phyloP scores from a whole-genome alignment of 148 eudicot genomes.

The Chenopodium quinoa region DNA sequence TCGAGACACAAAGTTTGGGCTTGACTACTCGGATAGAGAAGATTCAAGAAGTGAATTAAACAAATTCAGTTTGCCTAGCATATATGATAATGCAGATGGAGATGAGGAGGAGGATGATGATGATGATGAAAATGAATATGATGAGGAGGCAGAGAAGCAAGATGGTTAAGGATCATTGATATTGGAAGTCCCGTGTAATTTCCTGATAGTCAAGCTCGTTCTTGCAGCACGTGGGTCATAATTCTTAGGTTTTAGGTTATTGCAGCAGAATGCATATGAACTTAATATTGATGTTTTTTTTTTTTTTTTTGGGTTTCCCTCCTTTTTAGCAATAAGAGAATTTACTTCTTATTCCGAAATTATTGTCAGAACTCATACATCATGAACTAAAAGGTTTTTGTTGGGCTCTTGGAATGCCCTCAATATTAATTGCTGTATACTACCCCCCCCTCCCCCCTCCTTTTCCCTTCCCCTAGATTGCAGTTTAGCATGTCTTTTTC shows the following conservation, averaged over 20 bases:
- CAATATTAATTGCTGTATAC: too few relatives aligned
- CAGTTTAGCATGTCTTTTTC: too few relatives aligned
- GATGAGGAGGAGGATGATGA: constrained; percentile 50
- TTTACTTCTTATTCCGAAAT: not conserved
- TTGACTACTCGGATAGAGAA: constrained; percentile 32
- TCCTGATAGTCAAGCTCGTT: not conserved
- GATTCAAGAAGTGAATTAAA: constrained; percentile 30
- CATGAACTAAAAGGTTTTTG: too few relatives aligned
- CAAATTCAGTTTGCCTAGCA: constrained; percentile 26
- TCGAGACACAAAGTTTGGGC: constrained; percentile 49
- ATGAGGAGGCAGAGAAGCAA: constrained; percentile 31
- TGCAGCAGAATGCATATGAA: not conserved
- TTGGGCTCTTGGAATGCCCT: too few relatives aligned
- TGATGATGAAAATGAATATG: constrained; percentile 28
- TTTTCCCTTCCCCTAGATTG: too few relatives aligned
- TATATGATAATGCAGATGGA: constrained; percentile 26
- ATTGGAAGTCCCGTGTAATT: not conserved
- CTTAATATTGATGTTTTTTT: not conserved
- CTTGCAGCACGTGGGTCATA: not conserved
- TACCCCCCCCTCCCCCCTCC: too few relatives aligned
- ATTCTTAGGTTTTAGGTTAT: not conserved
- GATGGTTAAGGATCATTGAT: constrained; percentile 10
- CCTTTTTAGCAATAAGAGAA: not conserved
- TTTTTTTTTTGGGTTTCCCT: not conserved
- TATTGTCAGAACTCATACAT: too few relatives aligned